Conservation (phyloP, 495 filamentous ascomycete species). For the Cercophora sp. region DNA sequence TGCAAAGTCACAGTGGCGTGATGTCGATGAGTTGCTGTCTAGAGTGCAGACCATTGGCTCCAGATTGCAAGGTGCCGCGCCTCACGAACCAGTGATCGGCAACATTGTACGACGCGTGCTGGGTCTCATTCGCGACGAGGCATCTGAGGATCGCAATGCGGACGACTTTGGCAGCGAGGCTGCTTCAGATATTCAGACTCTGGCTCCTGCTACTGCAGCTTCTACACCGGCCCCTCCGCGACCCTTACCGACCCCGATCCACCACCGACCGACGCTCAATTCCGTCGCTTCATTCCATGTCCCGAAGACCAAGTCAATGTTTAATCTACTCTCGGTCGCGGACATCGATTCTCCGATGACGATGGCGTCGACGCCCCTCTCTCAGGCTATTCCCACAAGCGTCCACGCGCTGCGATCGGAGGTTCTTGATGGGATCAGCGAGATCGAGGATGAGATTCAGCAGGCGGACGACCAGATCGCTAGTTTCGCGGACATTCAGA, state of each 20-base stretch:
- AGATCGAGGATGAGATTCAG: constrained; percentile 86
- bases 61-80: constrained; percentile 73
- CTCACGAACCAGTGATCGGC: constrained; percentile 83
- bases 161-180: constrained; percentile 50
- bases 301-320: constrained; percentile 70
- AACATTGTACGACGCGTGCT: constrained; percentile 90
- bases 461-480: constrained; percentile 89
- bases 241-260: constrained; percentile 27
- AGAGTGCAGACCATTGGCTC: constrained; percentile 72
- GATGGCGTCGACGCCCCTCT: constrained; percentile 43
- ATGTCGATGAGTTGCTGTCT: constrained; percentile 71
- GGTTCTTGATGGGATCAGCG: constrained; percentile 80
- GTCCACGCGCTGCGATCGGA: constrained; percentile 71
- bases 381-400: constrained; percentile 31
- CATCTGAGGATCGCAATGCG: constrained; percentile 71
- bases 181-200: constrained; percentile 27
- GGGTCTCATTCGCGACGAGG: constrained; percentile 86
- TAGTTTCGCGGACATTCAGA: constrained; percentile 78
- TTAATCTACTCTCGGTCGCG: constrained; percentile 62
- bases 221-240: constrained; percentile 10
- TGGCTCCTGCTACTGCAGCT: constrained; percentile 38
- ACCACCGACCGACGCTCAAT: constrained; percentile 36
- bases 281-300: constrained; percentile 54
- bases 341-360: constrained; percentile 31
- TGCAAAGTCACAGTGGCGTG: constrained; percentile 62